phyloP scores from a whole-genome alignment of 305 asterid genomes.

The Rubia peregrina region DNA sequence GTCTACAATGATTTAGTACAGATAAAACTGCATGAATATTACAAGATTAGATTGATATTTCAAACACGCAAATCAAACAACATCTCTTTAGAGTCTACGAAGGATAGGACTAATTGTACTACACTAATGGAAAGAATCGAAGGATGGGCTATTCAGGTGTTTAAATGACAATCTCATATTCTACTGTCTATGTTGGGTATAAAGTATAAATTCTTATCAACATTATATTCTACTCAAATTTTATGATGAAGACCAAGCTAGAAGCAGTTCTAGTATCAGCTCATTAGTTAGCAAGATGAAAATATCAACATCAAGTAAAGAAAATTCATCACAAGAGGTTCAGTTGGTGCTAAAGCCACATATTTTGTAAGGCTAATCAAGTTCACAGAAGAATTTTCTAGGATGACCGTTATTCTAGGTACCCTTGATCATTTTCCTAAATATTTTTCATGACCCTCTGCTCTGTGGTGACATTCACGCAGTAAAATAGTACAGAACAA shows the following conservation, averaged over 20 bases:
- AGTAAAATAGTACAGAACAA: background rate
- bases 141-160: conserved; percentile 48
- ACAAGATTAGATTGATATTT: too few relatives aligned
- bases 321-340: conserved; percentile 44
- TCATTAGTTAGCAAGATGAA: conserved; percentile 43
- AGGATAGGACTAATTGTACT: too few relatives aligned
- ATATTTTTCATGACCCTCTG: background rate
- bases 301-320: conserved; percentile 33
- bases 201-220: conserved; percentile 13
- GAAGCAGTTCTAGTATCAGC: conserved; percentile 44
- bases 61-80: too few relatives aligned
- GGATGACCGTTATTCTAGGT: conserved; percentile 69
- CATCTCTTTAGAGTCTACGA: too few relatives aligned
- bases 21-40: too few relatives aligned
- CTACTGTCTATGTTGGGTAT: background rate
- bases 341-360: conserved; percentile 85
- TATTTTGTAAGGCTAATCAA: conserved; percentile 88
- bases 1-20: too few relatives aligned
- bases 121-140: conserved; percentile 30
- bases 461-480: background rate
- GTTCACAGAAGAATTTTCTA: conserved; percentile 77
- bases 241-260: conserved; percentile 55
- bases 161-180: background rate
- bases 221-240: conserved; percentile 19
- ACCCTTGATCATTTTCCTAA: conserved; percentile 6